Evolutionary conservation across 805 yeast genomes (phyloP).

Genomic region (Suhomyces sp.): DNA sequence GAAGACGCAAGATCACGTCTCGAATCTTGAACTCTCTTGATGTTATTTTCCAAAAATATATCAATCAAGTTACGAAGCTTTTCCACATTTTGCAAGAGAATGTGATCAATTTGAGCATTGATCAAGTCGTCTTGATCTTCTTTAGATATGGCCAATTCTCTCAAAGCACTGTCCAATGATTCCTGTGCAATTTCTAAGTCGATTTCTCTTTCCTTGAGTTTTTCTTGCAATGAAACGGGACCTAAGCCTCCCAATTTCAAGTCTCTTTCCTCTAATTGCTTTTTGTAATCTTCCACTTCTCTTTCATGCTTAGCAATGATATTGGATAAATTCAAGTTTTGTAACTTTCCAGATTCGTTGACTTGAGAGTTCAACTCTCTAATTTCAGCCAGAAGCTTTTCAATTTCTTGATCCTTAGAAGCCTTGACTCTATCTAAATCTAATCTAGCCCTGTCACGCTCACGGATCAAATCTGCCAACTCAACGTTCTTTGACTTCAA

Average conservation of each 20-base stretch:
- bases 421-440: slow-evolving; percentile 74
- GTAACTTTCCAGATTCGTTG: slow-evolving; percentile 59
- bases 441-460: slow-evolving; percentile 83
- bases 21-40: slow-evolving; percentile 71
- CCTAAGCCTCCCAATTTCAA: slow-evolving; percentile 20
- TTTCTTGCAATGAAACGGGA: slow-evolving; percentile 37
- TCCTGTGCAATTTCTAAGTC: slow-evolving; percentile 79
- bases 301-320: slow-evolving; percentile 61
- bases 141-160: slow-evolving; percentile 53
- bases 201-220: slow-evolving; percentile 65
- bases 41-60: slow-evolving; percentile 66
- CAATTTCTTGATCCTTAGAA: slow-evolving; percentile 62
- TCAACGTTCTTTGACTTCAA: slow-evolving; percentile 83
- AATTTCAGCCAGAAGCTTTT: slow-evolving; percentile 61
- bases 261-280: slow-evolving; percentile 29
- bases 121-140: slow-evolving; percentile 51
- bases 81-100: slow-evolving; percentile 46
- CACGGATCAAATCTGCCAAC: slow-evolving; percentile 83
- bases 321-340: slow-evolving; percentile 60
- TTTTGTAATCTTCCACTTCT: slow-evolving; percentile 56
- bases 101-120: slow-evolving; percentile 58
- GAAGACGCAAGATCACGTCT: slow-evolving; percentile 72
- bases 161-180: slow-evolving; percentile 70
- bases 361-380: slow-evolving; percentile 59
- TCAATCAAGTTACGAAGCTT: slow-evolving; percentile 60